Conservation (phyloP, 2,329 filamentous ascomycete species). For the Drechmeria coniospora region DNA sequence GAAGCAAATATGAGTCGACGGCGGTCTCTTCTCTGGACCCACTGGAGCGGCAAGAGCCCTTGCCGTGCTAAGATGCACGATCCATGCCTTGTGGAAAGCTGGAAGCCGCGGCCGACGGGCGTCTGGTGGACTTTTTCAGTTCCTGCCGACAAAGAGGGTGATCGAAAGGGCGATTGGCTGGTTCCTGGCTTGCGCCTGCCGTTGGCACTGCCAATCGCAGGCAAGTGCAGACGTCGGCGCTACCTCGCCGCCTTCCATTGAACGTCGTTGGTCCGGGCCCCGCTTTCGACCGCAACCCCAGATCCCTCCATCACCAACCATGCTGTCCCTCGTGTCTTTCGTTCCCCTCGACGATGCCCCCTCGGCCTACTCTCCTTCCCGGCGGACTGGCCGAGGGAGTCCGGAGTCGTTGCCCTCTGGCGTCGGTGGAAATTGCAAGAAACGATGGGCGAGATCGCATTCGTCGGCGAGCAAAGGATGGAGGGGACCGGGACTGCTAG, state of each 20-base stretch:
- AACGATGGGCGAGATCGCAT: no score
- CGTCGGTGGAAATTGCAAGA: not conserved
- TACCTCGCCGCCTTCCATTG: slow-evolving; percentile 18
- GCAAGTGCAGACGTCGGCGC: slow-evolving; percentile 16
- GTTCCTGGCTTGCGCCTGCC: slow-evolving; percentile 11
- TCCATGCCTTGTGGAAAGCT: no score
- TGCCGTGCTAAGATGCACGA: slow-evolving; percentile 1
- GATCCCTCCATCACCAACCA: slow-evolving; percentile 13
- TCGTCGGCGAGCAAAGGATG: no score
- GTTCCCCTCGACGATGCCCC: slow-evolving; percentile 2
- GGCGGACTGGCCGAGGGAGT: no score
- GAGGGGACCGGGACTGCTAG: no score
- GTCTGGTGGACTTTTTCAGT: no score
- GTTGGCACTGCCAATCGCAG: slow-evolving; percentile 19
- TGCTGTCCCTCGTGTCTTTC: slow-evolving; percentile 9
- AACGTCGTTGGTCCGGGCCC: slow-evolving; percentile 9
- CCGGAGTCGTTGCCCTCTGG: not conserved
- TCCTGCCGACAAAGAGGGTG: no score
- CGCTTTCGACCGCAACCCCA: slow-evolving; percentile 14
- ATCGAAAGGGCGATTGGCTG: slow-evolving; percentile 19
- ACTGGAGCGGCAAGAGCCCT: slow-evolving; percentile 1
- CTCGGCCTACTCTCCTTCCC: no score
- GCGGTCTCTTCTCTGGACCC: no score
- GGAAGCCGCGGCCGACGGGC: no score
- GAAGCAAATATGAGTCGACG: no score